phyloP scores from a whole-genome alignment of 225 moss, liverwort and hornwort genomes.

The Bryum argenteum region DNA sequence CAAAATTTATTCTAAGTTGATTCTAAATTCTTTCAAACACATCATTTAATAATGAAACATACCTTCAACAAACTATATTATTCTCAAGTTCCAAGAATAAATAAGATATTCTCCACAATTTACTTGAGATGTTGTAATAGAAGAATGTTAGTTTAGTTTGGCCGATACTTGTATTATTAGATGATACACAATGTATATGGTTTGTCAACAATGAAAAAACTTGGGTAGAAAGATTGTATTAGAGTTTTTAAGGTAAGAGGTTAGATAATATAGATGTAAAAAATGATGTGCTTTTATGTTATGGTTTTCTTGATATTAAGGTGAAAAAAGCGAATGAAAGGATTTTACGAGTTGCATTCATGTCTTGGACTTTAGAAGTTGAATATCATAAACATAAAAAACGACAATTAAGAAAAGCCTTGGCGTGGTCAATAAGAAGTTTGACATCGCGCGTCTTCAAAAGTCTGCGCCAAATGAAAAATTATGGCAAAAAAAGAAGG shows the following conservation, averaged over 20 bases:
- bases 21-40: too few species aligned
- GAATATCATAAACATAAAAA: conserved; percentile 68
- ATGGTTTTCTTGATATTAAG: conserved; percentile 26
- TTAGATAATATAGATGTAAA: background rate
- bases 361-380: conserved; percentile 78
- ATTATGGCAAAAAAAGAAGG: conserved; percentile 46
- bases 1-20: too few species aligned
- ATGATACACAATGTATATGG: too few species aligned
- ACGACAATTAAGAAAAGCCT: conserved; percentile 46
- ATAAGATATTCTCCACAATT: too few species aligned
- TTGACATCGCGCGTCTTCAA: conserved; percentile 53
- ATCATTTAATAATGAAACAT: too few species aligned
- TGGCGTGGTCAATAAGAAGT: conserved; percentile 53
- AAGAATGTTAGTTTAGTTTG: too few species aligned
- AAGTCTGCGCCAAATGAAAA: conserved; percentile 51
- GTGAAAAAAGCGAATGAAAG: conserved; percentile 78
- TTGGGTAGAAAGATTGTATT: too few species aligned
- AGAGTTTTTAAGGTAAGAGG: background rate
- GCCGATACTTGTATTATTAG: too few species aligned
- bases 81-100: too few species aligned
- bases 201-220: too few species aligned
- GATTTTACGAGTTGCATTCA: conserved; percentile 77
- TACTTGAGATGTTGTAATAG: too few species aligned
- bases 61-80: too few species aligned
- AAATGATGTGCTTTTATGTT: background rate